Evolutionary conservation across 371 early-diverging fungal genomes (phyloP), one percentile per base, ranked within the genome.

Genomic region (Circinella umbellata): DNA sequence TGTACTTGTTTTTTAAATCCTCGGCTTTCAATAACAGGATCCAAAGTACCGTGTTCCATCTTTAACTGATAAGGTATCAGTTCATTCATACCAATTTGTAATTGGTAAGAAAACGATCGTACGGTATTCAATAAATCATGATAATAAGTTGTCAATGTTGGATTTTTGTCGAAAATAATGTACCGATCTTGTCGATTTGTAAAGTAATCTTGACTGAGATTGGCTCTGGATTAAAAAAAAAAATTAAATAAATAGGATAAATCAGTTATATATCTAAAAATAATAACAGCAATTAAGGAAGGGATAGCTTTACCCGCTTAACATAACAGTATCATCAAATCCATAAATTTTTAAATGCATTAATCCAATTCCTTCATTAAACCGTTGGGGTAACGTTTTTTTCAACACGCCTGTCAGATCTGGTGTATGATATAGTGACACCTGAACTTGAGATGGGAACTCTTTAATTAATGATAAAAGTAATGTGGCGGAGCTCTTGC

Each of bases 161-260:
- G 69, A 4, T 81, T 74, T 36, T 90, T 76, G 2, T 84, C 66
- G 65, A 97, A 90, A 49, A 83, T 66, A 39, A 96, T 87, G 68
- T 97, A 98, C 37, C 99, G 90, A 82, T 99, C 99, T 78, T 98
- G 98, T 9, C 99, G 88, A 80, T 95, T 91, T 5, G 90, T 89
- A 78, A 99, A 99, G 78, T 99, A 99, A 75, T 98, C 97, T 10
- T 84, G 85, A 78, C 91, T 96, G 66, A 99, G 80, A 71, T 99
- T 99, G n/a, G 99, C 99, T 13, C 91, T 91, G 80, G n/a, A n/a
- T 4, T 17, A 59, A 38, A 55, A 54, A 4, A 7, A 10, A 15
- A 46, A 0, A n/a, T n/a, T n/a, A n/a, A n/a, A 4, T 0, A 39
- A 60, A 34, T 5, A 38, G 46, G 4, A 20, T n/a, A 0, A 14